Conservation (phyloP, 2,329 filamentous ascomycete species). For the Fusarium phyllophilum region DNA sequence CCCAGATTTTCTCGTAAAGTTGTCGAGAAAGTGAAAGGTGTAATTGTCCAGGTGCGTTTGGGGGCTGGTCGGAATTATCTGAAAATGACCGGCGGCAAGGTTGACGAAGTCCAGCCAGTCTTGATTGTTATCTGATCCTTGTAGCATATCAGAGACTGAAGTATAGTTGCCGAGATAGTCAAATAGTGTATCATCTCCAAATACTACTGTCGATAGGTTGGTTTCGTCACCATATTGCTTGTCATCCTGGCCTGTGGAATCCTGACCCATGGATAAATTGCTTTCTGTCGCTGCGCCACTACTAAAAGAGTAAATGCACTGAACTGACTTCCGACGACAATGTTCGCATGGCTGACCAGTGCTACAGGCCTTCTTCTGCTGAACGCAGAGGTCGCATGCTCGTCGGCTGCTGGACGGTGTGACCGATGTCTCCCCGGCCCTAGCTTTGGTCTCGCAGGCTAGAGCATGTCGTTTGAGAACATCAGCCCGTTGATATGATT, state of each 20-base stretch:
- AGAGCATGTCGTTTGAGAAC: background rate
- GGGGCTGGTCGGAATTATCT: background rate
- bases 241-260: no score
- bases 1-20: background rate
- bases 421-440: fast-evolving
- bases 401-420: background rate
- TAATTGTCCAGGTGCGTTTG: background rate
- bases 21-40: background rate
- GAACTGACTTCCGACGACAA: background rate
- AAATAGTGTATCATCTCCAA: background rate
- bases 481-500: background rate
- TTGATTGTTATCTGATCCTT: background rate
- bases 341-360: background rate
- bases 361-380: conserved; percentile 2
- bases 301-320: background rate
- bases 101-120: conserved; percentile 3
- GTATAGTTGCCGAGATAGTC: conserved; percentile 6
- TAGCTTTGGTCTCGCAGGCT: background rate
- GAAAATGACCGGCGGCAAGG: background rate
- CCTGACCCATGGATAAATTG: background rate
- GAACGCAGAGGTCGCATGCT: background rate
- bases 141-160: background rate
- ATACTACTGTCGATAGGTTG: background rate
- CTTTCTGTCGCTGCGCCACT: fast-evolving
- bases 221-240: background rate